Conservation (phyloP, 2,329 filamentous ascomycete genomes). For the Geosmithia morbida region DNA sequence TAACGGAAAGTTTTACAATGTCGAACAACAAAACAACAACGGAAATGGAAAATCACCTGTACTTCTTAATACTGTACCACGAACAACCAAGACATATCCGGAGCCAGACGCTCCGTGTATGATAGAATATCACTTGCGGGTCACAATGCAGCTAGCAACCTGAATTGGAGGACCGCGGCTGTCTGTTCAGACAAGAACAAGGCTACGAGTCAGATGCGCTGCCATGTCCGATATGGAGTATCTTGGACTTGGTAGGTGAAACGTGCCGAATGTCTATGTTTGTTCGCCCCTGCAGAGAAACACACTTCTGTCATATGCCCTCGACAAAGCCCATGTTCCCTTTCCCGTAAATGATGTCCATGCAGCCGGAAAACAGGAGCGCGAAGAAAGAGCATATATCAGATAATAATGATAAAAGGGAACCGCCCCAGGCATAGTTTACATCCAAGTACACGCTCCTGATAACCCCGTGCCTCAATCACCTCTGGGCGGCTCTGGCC, state of each 20-base stretch:
- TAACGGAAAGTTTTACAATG: background rate
- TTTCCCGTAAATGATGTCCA: background rate
- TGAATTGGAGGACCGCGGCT: too few relatives aligned
- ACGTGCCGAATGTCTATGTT: background rate
- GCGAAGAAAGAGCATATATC: background rate
- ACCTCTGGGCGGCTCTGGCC: conserved; percentile 17
- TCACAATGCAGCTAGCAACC: too few relatives aligned
- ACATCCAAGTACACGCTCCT: background rate
- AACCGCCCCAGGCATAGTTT: background rate
- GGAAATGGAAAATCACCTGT: too few relatives aligned
- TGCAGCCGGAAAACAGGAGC: background rate
- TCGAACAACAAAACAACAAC: background rate
- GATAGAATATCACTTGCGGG: too few relatives aligned
- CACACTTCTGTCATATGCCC: background rate
- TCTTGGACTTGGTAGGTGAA: background rate
- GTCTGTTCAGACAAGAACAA: too few relatives aligned
- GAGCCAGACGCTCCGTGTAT: too few relatives aligned
- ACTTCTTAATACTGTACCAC: too few relatives aligned
- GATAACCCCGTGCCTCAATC: background rate
- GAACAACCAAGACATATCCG: too few relatives aligned
- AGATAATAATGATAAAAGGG: background rate
- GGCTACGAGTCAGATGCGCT: too few relatives aligned
- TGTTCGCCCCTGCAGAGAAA: background rate
- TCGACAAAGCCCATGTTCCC: background rate
- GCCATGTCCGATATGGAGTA: too few relatives aligned